Percentiles rank a stretch among this genome's conserved stretches.
phyloP scores from a whole-genome alignment of 148 eudicot species.

The Tetragonia tetragonoides region DNA sequence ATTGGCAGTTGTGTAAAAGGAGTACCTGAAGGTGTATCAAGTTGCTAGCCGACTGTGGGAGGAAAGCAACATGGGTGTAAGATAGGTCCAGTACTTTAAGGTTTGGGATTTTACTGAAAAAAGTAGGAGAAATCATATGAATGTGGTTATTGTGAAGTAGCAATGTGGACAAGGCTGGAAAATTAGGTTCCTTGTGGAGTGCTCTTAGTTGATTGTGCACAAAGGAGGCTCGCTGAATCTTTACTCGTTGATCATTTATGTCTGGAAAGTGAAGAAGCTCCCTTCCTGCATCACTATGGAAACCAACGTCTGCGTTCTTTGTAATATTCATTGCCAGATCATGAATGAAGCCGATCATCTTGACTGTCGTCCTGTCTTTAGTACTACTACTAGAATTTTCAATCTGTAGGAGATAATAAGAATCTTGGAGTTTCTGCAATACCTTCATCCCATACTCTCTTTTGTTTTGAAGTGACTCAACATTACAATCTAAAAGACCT shows the following conservation, averaged over 20 bases:
- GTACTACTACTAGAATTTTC: background rate
- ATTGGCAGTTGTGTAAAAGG: background rate
- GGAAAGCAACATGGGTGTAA: background rate
- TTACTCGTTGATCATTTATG: background rate
- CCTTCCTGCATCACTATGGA: background rate
- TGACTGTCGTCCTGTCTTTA: conserved; percentile 1
- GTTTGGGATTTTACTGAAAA: conserved; percentile 9
- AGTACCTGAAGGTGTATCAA: conserved; percentile 11
- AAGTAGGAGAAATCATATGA: background rate
- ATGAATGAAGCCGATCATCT: background rate
- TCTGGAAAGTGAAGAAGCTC: background rate
- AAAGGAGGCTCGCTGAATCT: background rate
- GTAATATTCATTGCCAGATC: conserved; percentile 11
- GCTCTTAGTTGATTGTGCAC: background rate
- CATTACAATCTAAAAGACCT: background rate
- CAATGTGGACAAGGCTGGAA: conserved; percentile 1
- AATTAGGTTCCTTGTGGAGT: background rate
- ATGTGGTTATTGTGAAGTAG: conserved; percentile 14
- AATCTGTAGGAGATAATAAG: background rate
- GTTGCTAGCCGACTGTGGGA: background rate
- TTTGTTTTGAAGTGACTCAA: background rate
- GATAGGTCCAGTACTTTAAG: conserved; percentile 11
- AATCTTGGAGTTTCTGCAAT: background rate
- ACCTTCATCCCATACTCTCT: background rate
- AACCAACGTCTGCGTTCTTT: background rate